These are phyloP conservation scores for Pilaira anomala DNA, from an alignment of 192 early-diverging fungal species.

Conservation along the genomic window DNA sequence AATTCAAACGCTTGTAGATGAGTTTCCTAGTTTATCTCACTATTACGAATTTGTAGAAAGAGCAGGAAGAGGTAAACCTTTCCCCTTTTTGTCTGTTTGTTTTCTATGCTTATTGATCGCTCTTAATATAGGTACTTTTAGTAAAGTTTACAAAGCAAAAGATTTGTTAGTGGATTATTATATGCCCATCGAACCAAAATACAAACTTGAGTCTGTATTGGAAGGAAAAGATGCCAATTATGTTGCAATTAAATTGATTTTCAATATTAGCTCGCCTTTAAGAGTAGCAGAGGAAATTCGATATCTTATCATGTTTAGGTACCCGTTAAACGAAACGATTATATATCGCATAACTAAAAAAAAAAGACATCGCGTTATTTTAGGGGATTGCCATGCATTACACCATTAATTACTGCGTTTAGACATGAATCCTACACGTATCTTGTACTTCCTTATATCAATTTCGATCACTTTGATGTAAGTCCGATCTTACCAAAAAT, in stretches of 20 bases:
- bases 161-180: conserved; percentile 71
- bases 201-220: conserved; percentile 28
- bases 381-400: conserved; percentile 69
- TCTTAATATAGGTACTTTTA: conserved; percentile 72
- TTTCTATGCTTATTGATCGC: no score
- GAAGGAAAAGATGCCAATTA: neutral
- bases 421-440: conserved; percentile 79
- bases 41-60: conserved; percentile 72
- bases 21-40: conserved; percentile 51
- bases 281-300: conserved; percentile 81
- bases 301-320: conserved; percentile 68
- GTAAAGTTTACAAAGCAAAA: conserved; percentile 87
- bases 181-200: conserved; percentile 58
- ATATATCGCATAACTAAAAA: no score
- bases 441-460: conserved; percentile 80
- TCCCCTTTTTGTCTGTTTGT: no score
- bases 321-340: neutral
- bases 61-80: conserved; percentile 84
- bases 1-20: neutral
- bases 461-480: conserved; percentile 80
- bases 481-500: no score
- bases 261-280: conserved; percentile 72
- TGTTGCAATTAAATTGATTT: conserved; percentile 88
- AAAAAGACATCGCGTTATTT: no score
- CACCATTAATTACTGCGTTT: conserved; percentile 74